Evolutionary conservation across 2,329 filamentous ascomycete species (phyloP), one percentile per base, ranked within the genome.

Genomic region (Penicillium sp.): DNA sequence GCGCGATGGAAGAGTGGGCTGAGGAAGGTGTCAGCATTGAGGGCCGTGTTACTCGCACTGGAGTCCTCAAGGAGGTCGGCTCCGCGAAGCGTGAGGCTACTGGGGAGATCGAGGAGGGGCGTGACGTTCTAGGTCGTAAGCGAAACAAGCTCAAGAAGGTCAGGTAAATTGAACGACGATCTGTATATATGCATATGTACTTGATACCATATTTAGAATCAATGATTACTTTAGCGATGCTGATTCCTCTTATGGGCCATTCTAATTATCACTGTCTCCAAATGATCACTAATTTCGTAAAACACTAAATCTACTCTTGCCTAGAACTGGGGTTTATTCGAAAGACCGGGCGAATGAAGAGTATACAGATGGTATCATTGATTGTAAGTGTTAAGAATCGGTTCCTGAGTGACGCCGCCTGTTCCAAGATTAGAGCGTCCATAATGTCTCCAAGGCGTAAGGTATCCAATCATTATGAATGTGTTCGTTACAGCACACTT

Each of bases 21-120:
- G 93, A 97, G 71, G 90, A 95, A 65, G 90, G 90, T 1, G 94
- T 99, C 50, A 97, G 90, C 74, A 76, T 99, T n/a, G 93, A 97
- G 78, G 89, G 87, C 2, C 81, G 94, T 52, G 90, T 99, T 23
- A 79, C 96, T 44, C 82, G 88, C 49, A 92, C 95, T 58, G 85
- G 87, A 9, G 62, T 74, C 33, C 76, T 99, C 67, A 96, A 95
- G 80, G 72, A 90, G 42, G 94, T 99, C 6, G 87, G 89, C n/a
- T 89, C 95, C 78, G 95, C 93, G 82, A 96, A 96, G 81, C 83
- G 92, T 52, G 91, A 96, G 74, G 94, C 93, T 0, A 70, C 93
- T 70, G 73, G 96, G 63, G 90, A 95, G 73, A 90, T 97, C 60
- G 94, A 96, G 70, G 90, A 97, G 74, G 88, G 89, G 10, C 86